Base-by-base conservation (phyloP, 208 protist genomes). In the Wallacemonas sp. region DNA sequence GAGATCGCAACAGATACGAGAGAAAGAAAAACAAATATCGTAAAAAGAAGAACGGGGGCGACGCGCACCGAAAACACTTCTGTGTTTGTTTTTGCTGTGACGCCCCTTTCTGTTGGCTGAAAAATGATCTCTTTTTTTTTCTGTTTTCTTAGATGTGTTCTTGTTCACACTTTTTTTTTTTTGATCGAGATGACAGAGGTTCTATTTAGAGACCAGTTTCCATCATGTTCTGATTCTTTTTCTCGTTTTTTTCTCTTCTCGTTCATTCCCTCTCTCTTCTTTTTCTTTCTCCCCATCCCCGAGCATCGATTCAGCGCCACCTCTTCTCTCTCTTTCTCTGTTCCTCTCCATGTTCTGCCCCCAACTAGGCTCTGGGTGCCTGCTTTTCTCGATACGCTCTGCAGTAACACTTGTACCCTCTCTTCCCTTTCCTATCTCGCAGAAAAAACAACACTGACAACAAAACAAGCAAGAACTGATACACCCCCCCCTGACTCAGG, bases 251-350 rank as follows among this genome's bases (percentile, higher is more conserved):
- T 62, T 46, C 56, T 49, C 11, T 54, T 48, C 24, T 17, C 61
- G 44, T 54, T 68, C 29, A 41, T 47, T 62, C 64, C 26, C 27
- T 72, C 16, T 71, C 3, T 64, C 39, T 61, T 47, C 43, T 68
- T n/a, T 65, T 63, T 54, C 48, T 4, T 11, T 65, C 58, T 61
- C 41, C 23, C 46, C 58, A 11, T 56, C 61, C 14, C 26, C 36
- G 6, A 17, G 36, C 14, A n/a, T 34, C 27, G 8, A 16, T 36
- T 52, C 2, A 17, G 8, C 3, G 9, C 9, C n/a, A 41, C 30
- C 16, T n/a, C n/a, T n/a, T n/a, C n/a, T n/a, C n/a, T n/a, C n/a
- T n/a, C n/a, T n/a, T n/a, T n/a, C n/a, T n/a, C n/a, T n/a, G n/a
- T n/a, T n/a, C n/a, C n/a, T n/a, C n/a, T n/a, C n/a, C n/a, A n/a